A percentile compares a stretch with the other conserved stretches of the same genome.
Conservation (phyloP, 1,139 yeast species). For the Yamadazyma oceani region DNA sequence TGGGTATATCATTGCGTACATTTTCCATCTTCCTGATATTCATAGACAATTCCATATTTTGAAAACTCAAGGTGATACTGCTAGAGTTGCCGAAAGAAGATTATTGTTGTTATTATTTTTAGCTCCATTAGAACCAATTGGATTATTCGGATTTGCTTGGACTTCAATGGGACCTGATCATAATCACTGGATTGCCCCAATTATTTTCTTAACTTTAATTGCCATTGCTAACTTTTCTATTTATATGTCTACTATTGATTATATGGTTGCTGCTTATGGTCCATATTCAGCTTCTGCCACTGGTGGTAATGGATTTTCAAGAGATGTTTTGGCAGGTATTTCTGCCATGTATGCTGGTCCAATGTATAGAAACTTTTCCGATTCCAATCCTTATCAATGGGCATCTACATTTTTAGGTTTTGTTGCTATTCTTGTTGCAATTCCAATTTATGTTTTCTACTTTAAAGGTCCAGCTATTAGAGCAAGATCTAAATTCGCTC, state of each 20-base stretch:
- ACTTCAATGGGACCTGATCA: constrained; percentile 33
- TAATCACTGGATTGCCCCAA: constrained; percentile 37
- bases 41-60: constrained; percentile 21
- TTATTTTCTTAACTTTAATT: constrained; percentile 31
- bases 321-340: constrained; percentile 39
- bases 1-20: constrained; percentile 33
- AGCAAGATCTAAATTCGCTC: constrained; percentile 26
- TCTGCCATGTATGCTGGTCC: constrained; percentile 38
- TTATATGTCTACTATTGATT: constrained; percentile 40
- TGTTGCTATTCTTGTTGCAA: constrained; percentile 27
- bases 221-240: constrained; percentile 38
- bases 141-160: constrained; percentile 40
- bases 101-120: constrained; percentile 23
- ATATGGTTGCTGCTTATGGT: constrained; percentile 40
- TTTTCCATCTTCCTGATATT: constrained; percentile 25
- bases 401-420: constrained; percentile 36
- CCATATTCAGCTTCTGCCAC: constrained; percentile 43
- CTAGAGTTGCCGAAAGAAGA: constrained; percentile 28
- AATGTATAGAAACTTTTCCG: constrained; percentile 28
- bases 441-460: constrained; percentile 30
- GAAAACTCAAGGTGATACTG: constrained; percentile 21
- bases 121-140: constrained; percentile 36
- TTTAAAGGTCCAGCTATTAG: constrained; percentile 31
- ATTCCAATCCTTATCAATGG: constrained; percentile 29
- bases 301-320: constrained; percentile 42